phyloP scores from a whole-genome alignment of 139 green algal species.

The Yamagishiella unicocca region DNA sequence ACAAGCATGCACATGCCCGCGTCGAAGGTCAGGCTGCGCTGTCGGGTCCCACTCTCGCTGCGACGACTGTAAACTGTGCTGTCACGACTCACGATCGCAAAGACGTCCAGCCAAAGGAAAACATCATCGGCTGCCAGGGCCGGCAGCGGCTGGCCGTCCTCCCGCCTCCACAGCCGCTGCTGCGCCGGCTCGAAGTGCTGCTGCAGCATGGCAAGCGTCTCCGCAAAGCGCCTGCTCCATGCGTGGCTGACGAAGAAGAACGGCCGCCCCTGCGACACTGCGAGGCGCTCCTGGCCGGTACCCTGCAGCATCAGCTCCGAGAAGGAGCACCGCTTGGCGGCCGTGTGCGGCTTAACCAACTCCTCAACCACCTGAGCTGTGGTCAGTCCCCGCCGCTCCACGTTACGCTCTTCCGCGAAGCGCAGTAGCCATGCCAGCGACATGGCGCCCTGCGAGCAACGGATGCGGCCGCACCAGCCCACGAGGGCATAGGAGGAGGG shows the following conservation, averaged over 20 bases:
- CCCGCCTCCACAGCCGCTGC: constrained; percentile 11
- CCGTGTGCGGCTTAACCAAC: not conserved
- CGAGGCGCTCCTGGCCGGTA: not conserved
- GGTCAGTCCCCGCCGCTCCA: not conserved
- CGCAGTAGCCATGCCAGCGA: constrained; percentile 19
- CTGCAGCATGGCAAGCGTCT: not conserved
- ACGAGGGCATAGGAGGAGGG: no score
- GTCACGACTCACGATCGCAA: not conserved
- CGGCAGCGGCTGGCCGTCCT: not conserved
- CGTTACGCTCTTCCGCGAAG: not conserved
- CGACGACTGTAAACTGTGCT: no score
- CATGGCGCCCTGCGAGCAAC: constrained; percentile 2
- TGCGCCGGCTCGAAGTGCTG: constrained; percentile 17
- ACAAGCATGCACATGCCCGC: no score
- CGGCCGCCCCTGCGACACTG: not conserved
- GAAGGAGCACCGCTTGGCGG: not conserved
- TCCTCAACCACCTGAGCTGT: not conserved
- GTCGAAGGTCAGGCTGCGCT: no score
- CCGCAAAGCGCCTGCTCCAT: not conserved
- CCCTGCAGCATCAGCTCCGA: not conserved
- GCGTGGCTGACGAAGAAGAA: constrained; percentile 26
- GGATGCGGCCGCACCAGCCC: no score
- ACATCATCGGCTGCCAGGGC: not conserved
- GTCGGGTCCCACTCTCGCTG: no score
- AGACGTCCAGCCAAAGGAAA: constrained; percentile 22